phyloP scores from a whole-genome alignment of 139 green algal species.

The Yamagishiella unicocca region DNA sequence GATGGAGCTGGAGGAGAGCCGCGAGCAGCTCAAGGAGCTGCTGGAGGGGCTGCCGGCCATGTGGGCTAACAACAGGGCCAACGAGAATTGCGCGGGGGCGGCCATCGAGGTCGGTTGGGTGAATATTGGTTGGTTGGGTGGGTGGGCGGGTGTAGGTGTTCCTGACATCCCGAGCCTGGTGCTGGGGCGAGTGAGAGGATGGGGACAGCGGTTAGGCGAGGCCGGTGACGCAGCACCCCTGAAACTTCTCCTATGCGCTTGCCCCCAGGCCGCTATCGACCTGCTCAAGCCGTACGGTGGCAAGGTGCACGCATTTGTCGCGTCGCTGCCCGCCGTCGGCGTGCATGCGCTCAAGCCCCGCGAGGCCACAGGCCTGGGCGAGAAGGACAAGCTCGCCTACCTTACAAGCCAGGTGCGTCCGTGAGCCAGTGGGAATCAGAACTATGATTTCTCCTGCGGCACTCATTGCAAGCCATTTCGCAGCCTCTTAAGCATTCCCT shows the following conservation, averaged over 20 bases:
- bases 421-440: no score
- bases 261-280: conserved; percentile 68
- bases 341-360: conserved; percentile 65
- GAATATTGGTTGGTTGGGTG: not conserved
- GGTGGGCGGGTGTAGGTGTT: no score
- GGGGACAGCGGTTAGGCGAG: no score
- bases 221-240: not conserved
- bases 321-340: conserved; percentile 74
- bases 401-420: conserved; percentile 46
- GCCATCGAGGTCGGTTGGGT: conserved; percentile 68
- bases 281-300: conserved; percentile 81
- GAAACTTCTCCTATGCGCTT: no score
- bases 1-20: conserved; percentile 59
- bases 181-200: not conserved
- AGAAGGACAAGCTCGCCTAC: conserved; percentile 74
- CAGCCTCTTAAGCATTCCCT: no score
- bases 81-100: conserved; percentile 73
- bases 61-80: conserved; percentile 59
- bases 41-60: conserved; percentile 80
- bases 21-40: conserved; percentile 67
- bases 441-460: no score
- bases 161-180: no score
- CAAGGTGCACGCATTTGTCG: conserved; percentile 86
- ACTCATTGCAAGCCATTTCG: no score
- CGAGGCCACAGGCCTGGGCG: conserved; percentile 42